These are phyloP conservation scores for Alternaria sp. DNA, from an alignment of 2,329 filamentous ascomycete species.

Conservation along the genomic window DNA sequence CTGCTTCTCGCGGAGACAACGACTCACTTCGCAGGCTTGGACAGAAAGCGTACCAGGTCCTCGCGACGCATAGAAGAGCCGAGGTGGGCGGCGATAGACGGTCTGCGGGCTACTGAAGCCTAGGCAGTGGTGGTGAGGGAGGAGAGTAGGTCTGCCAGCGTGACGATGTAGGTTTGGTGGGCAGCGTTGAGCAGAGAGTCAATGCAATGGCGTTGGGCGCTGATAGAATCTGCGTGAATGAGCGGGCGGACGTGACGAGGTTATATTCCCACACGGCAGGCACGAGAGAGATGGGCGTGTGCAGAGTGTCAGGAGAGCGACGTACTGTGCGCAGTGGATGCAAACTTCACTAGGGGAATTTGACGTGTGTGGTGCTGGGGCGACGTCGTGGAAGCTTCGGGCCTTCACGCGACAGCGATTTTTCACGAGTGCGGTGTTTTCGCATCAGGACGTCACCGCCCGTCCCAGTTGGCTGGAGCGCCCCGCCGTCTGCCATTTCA, in stretches of 20 bases:
- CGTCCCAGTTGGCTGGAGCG: conserved; percentile 16
- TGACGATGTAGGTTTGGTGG: conserved; percentile 28
- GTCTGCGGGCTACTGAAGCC: conserved; percentile 48
- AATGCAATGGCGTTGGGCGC: conserved; percentile 29
- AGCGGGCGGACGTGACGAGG: background rate
- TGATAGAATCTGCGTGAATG: conserved; percentile 9
- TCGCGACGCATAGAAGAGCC: conserved; percentile 81
- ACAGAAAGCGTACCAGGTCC: conserved; percentile 90
- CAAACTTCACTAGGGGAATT: conserved; percentile 2
- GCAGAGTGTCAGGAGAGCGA: background rate
- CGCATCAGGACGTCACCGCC: conserved; percentile 23
- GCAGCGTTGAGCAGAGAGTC: conserved; percentile 8
- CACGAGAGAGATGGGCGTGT: background rate
- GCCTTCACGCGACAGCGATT: conserved; percentile 24
- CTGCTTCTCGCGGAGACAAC: conserved; percentile 5
- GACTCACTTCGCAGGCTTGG: conserved; percentile 89
- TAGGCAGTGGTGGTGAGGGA: conserved; percentile 36
- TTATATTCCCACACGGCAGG: background rate
- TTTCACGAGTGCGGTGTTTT: conserved; percentile 27
- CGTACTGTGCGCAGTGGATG: conserved; percentile 10
- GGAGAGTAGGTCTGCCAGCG: conserved; percentile 40
- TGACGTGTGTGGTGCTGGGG: conserved; percentile 7
- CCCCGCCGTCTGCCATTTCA: conserved; percentile 4
- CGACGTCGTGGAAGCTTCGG: conserved; percentile 12
- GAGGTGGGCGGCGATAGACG: conserved; percentile 21